phyloP scores from a whole-genome alignment of 495 filamentous ascomycete genomes.

The Neurospora sp. region DNA sequence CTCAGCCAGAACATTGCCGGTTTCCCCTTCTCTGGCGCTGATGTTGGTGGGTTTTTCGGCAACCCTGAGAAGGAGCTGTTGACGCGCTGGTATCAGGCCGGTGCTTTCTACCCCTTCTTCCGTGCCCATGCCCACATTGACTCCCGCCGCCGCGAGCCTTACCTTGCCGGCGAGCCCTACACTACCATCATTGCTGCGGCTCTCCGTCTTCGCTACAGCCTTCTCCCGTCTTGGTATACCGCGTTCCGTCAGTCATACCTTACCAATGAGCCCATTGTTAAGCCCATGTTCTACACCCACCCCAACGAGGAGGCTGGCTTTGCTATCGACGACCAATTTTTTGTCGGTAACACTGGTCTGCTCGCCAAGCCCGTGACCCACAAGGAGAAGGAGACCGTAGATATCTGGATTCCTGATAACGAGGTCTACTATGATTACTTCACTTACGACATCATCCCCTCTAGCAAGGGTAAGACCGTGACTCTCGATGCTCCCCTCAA shows the following conservation, averaged over 20 bases:
- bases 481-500: conserved; percentile 69
- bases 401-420: conserved; percentile 78
- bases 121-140: conserved; percentile 97
- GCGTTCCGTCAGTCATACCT: conserved; percentile 82
- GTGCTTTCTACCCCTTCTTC: conserved; percentile 98
- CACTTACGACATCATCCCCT: conserved; percentile 63
- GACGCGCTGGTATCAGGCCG: conserved; percentile 92
- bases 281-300: conserved; percentile 85
- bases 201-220: conserved; percentile 75
- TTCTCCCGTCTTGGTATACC: conserved; percentile 93
- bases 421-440: conserved; percentile 93
- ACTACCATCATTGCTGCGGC: conserved; percentile 77
- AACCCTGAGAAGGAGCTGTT: conserved; percentile 87
- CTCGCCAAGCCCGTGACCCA: conserved; percentile 79
- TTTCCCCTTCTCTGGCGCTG: conserved; percentile 88
- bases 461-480: conserved; percentile 51
- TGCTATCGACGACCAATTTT: conserved; percentile 85
- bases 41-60: conserved; percentile 97
- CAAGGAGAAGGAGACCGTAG: conserved; percentile 58
- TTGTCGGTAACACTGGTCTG: conserved; percentile 75
- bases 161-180: conserved; percentile 76
- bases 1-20: conserved; percentile 84
- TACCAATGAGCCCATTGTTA: conserved; percentile 76
- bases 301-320: conserved; percentile 81
- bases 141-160: conserved; percentile 86